Base-by-base conservation (phyloP, 345 rosid genomes). In the Punica granatum region DNA sequence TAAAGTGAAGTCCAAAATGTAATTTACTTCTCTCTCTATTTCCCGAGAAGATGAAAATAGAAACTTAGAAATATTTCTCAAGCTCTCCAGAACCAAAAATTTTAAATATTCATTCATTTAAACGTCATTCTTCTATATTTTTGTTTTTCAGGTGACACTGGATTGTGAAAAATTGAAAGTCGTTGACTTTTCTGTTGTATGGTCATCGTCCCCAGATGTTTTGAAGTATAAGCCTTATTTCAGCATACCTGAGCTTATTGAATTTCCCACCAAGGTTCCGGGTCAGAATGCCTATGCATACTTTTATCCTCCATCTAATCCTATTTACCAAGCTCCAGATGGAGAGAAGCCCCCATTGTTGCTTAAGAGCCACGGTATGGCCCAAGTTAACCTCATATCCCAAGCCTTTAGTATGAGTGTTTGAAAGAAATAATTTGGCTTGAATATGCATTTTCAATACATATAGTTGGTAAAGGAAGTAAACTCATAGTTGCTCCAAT, bases 251-350 rank as follows among this genome's bases (percentile, higher is more conserved):
- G 91, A 94, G 79, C 71, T 89, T 28, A 83, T 90, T 78, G 97
- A 94, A 76, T 94, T 91, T 73, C 96, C 96, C 64, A 91, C 99
- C 35, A 88, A 78, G 74, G 84, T 89, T 76, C 83, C 88, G 72
- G 92, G 95, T 65, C 88, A 91, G 74, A 87, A 74, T 60, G 92
- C 99, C 19, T 94, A 84, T 75, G 99, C 99, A 58, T 94, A 84
- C 76, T 94, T 58, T 70, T 90, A 93, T 78, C 91, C 90, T 36
- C 96, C 98, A 60, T 77, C 84, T 44, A 93, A 90, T 80, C 90
- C 89, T 7, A 60, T 49, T 21, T 88, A 83, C 76, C 82, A 79
- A 60, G 88, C 84, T 75, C 82, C 76, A 72, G 68, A 72, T 65
- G 90, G 86, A 67, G 97, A 94, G 78, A 88, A 81, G 74, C 99